Evolutionary conservation across 2,329 filamentous ascomycete species (phyloP).

Genomic region (Tolypocladium endophyticum): DNA sequence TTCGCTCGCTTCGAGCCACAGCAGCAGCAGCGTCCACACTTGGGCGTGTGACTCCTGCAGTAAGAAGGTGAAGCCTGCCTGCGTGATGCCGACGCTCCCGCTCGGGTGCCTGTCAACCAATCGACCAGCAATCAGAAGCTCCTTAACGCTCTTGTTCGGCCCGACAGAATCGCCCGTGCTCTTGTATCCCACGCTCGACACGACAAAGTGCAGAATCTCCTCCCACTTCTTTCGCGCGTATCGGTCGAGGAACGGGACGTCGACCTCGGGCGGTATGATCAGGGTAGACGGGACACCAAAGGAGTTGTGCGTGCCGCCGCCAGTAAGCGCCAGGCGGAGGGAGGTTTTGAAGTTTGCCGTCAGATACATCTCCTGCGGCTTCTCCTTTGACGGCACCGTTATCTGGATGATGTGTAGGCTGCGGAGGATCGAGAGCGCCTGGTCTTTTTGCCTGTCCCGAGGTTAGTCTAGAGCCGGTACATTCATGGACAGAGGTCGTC

Average conservation of each 20-base stretch:
- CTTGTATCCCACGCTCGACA: conserved; percentile 57
- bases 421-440: conserved; percentile 70
- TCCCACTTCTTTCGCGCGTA: conserved; percentile 91
- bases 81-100: conserved; percentile 70
- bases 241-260: conserved; percentile 65
- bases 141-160: conserved; percentile 71
- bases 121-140: conserved; percentile 68
- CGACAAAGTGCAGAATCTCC: conserved; percentile 89
- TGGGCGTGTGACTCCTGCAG: conserved; percentile 93
- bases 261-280: conserved; percentile 51
- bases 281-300: conserved; percentile 78
- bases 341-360: conserved; percentile 75
- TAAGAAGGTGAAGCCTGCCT: conserved; percentile 88
- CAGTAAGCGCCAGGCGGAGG: conserved; percentile 76
- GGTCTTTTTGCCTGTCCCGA: conserved; percentile 59
- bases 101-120: conserved; percentile 60
- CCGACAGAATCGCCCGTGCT: conserved; percentile 34
- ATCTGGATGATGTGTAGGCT: conserved; percentile 78
- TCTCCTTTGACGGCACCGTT: conserved; percentile 47
- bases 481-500: neutral
- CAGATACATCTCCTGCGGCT: conserved; percentile 62
- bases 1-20: conserved; percentile 82
- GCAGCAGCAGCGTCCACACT: conserved; percentile 88
- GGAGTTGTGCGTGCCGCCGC: conserved; percentile 73
- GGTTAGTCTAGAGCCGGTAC: neutral